Evolutionary conservation across 768 basidiomycete genomes (phyloP).

Genomic region (Clitopilus hobsonii): DNA sequence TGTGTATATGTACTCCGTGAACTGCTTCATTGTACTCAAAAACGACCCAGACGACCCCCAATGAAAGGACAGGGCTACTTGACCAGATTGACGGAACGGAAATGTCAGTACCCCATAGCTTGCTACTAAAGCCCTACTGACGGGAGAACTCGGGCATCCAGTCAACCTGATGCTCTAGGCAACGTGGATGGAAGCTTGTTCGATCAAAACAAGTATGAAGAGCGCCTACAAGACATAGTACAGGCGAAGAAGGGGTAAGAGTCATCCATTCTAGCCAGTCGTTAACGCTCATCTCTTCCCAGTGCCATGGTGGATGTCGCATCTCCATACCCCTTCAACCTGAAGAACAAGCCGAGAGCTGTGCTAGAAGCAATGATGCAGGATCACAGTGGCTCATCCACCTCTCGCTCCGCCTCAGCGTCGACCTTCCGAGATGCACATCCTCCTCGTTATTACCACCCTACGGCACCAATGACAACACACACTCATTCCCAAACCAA

Average conservation of each 20-base stretch:
- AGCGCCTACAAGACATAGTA: background rate
- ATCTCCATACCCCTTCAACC: background rate
- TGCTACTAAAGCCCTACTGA: background rate
- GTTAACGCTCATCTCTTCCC: background rate
- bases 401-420: background rate
- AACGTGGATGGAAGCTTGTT: background rate
- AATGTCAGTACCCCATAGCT: background rate
- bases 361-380: background rate
- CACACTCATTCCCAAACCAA: background rate
- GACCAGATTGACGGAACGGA: background rate
- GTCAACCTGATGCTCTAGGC: background rate
- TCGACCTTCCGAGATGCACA: background rate
- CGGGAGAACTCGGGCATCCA: background rate
- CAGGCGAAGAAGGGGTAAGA: background rate
- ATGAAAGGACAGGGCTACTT: background rate
- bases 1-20: background rate
- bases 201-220: background rate
- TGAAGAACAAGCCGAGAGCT: background rate
- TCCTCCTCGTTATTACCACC: background rate
- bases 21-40: no score
- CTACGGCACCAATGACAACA: background rate
- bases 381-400: background rate
- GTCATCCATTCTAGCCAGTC: background rate
- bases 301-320: background rate
- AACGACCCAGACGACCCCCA: no score